Conservation (phyloP, 805 yeast genomes). For the Saturnispora diversa region DNA sequence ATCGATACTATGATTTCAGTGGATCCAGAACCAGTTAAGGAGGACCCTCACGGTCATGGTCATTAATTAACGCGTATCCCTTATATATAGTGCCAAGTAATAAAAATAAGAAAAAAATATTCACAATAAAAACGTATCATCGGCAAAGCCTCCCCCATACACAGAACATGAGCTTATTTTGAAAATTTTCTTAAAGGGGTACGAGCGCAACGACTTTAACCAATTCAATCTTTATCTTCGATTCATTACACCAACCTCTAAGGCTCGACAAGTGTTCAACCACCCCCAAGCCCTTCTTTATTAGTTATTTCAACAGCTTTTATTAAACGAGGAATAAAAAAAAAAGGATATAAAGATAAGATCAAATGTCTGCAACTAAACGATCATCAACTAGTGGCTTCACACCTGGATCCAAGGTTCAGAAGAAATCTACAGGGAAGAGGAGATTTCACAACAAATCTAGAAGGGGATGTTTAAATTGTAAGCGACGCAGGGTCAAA, state of each 20-base stretch:
- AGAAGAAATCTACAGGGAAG: slow-evolving; percentile 50
- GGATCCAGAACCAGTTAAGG: slow-evolving; percentile 89
- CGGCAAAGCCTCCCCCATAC: too few relatives aligned
- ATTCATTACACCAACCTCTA: background rate
- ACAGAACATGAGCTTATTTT: background rate
- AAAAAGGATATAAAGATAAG: background rate
- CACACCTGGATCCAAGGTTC: slow-evolving; percentile 19
- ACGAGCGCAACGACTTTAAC: slow-evolving; percentile 13
- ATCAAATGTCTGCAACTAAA: slow-evolving; percentile 1
- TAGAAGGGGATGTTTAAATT: slow-evolving; percentile 80
- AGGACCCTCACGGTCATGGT: slow-evolving; percentile 80
- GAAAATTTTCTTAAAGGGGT: slow-evolving; percentile 2
- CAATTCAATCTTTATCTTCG: too few relatives aligned
- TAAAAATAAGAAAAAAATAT: background rate
- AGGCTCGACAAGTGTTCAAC: slow-evolving; percentile 8
- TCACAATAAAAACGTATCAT: background rate
- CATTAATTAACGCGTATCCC: background rate
- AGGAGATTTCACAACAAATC: slow-evolving; percentile 86
- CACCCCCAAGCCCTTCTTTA: too few relatives aligned
- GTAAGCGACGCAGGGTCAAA: slow-evolving; percentile 83
- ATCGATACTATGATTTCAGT: slow-evolving; percentile 97
- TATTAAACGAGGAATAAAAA: too few relatives aligned
- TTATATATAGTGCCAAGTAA: background rate
- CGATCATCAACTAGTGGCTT: background rate
- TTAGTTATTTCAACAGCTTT: too few relatives aligned